phyloP scores from a whole-genome alignment of 129 eudicot genomes.

The Centrapalus pauciflorus region DNA sequence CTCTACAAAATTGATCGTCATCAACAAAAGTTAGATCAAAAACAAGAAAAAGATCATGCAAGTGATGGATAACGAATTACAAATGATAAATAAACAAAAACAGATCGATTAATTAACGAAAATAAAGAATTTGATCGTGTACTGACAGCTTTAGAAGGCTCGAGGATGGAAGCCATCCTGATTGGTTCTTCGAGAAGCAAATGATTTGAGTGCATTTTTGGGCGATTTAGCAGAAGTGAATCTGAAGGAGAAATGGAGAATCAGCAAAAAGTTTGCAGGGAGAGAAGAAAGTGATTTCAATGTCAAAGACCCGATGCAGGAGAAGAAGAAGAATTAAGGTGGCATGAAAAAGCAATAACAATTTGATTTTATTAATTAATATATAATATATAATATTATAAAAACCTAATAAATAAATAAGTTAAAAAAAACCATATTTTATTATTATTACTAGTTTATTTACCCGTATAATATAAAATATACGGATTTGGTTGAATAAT shows the following conservation, averaged over 20 bases:
- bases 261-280: no score
- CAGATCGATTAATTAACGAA: background rate
- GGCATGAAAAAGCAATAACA: slow-evolving; percentile 20
- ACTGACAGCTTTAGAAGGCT: slow-evolving; percentile 77
- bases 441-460: no score
- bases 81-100: background rate
- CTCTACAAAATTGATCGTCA: slow-evolving; percentile 26
- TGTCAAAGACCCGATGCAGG: slow-evolving; percentile 7
- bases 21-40: background rate
- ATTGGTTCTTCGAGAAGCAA: slow-evolving; percentile 86
- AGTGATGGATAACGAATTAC: background rate
- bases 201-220: slow-evolving; percentile 77
- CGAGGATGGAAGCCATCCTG: slow-evolving; percentile 88
- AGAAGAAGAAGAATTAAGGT: slow-evolving; percentile 9
- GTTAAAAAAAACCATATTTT: no score
- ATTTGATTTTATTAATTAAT: no score
- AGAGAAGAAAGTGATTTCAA: slow-evolving; percentile 5
- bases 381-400: background rate
- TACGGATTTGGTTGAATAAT: no score
- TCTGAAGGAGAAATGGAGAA: background rate
- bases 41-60: background rate
- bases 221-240: background rate
- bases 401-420: no score
- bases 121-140: background rate
- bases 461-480: no score